Percentiles rank a stretch among this genome's conserved stretches.
phyloP scores from a whole-genome alignment of 2,329 filamentous ascomycete genomes.

The Phyllosticta citribraziliensis region DNA sequence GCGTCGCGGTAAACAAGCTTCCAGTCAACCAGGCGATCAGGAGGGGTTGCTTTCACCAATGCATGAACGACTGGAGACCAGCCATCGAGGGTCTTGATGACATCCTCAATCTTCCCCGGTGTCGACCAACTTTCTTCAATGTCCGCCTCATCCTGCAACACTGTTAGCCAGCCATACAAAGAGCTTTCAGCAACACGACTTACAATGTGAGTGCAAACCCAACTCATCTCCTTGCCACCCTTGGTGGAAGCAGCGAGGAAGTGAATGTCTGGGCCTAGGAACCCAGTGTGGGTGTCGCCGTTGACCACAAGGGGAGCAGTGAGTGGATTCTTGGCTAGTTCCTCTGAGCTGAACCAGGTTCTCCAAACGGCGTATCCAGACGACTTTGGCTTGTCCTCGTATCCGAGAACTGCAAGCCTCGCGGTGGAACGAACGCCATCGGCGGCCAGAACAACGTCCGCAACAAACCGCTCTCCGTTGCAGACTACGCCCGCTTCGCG shows the following conservation, averaged over 20 bases:
- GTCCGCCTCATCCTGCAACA: slow-evolving; percentile 17
- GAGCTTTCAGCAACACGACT: not conserved
- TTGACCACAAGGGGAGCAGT: slow-evolving; percentile 25
- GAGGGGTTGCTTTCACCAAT: slow-evolving; percentile 34
- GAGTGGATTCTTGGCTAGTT: slow-evolving; percentile 22
- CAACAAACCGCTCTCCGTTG: slow-evolving; percentile 34
- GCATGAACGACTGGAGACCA: slow-evolving; percentile 38
- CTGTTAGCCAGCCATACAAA: not conserved
- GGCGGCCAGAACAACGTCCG: slow-evolving; percentile 43
- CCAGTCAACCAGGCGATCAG: slow-evolving; percentile 39
- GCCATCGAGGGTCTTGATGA: slow-evolving; percentile 15
- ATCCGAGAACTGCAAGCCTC: slow-evolving; percentile 43
- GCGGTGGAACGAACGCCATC: slow-evolving; percentile 45
- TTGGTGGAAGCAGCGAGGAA: slow-evolving; percentile 27
- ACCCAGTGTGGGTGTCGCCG: slow-evolving; percentile 15
- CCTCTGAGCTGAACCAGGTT: slow-evolving; percentile 30
- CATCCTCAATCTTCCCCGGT: slow-evolving; percentile 23
- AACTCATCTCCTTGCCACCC: slow-evolving; percentile 26
- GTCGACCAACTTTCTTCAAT: slow-evolving; percentile 27
- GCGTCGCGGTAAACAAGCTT: slow-evolving; percentile 45
- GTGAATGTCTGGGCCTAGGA: slow-evolving; percentile 26
- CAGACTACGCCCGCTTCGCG: slow-evolving; percentile 43
- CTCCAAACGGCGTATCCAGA: slow-evolving; percentile 46
- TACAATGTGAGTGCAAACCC: slow-evolving; percentile 25
- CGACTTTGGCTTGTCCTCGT: slow-evolving; percentile 42